Percentiles rank a stretch among this genome's conserved stretches.
These are phyloP conservation scores for Daldinia childiae DNA, from an alignment of 495 filamentous ascomycete species.

Conservation along the genomic window DNA sequence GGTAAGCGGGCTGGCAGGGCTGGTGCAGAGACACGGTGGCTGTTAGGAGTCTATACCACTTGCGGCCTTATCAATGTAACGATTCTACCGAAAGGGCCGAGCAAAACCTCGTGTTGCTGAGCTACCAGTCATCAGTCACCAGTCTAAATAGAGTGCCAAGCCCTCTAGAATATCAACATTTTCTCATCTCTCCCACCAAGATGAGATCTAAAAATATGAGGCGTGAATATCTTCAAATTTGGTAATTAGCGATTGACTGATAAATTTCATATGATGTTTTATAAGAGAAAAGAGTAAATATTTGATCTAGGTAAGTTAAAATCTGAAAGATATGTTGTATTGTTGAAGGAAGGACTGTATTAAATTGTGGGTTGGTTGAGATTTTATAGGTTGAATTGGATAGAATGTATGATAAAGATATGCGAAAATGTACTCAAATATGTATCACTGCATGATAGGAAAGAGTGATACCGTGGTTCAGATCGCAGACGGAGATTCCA, in stretches of 20 bases:
- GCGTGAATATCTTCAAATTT: background rate
- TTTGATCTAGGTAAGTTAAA: background rate
- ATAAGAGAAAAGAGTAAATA: background rate
- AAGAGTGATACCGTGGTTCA: background rate
- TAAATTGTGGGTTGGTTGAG: background rate
- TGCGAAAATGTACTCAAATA: background rate
- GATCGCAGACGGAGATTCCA: background rate
- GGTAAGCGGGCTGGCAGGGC: constrained; percentile 32
- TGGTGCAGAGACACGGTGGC: constrained; percentile 32
- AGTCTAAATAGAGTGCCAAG: constrained; percentile 31
- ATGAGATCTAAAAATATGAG: background rate
- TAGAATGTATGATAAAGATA: background rate
- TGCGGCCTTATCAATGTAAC: constrained; percentile 29
- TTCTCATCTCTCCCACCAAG: background rate
- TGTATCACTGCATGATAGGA: background rate
- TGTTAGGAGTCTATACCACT: constrained; percentile 27
- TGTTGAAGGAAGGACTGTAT: background rate
- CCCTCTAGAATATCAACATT: constrained; percentile 13
- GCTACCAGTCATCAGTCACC: constrained; percentile 29
- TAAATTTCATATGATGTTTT: background rate
- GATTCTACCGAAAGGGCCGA: constrained; percentile 43
- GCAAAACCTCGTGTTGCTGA: constrained; percentile 48
- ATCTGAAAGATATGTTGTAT: background rate
- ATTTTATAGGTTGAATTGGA: background rate
- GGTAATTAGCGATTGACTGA: background rate